Evolutionary conservation across 805 yeast species (phyloP).

Genomic region (Jamesozyma lodderae): DNA sequence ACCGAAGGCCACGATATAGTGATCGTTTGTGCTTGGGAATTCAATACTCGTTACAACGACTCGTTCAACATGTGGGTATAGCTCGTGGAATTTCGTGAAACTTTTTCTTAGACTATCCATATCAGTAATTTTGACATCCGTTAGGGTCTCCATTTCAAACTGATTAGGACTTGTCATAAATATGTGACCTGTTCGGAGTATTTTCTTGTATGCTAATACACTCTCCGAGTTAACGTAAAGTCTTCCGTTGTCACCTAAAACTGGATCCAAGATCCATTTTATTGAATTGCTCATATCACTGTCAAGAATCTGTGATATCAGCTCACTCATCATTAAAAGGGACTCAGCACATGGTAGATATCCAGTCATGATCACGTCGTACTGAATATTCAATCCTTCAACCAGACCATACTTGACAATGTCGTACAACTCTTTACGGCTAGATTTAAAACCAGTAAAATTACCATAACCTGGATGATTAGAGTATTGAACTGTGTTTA

Average conservation of each 20-base stretch:
- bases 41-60: slow-evolving; percentile 53
- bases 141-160: slow-evolving; percentile 57
- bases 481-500: slow-evolving; percentile 81
- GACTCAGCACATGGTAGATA: slow-evolving; percentile 61
- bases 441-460: slow-evolving; percentile 49
- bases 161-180: slow-evolving; percentile 63
- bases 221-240: slow-evolving; percentile 60
- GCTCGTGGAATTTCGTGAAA: slow-evolving; percentile 34
- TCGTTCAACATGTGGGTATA: slow-evolving; percentile 39
- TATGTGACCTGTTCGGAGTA: slow-evolving; percentile 38
- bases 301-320: slow-evolving; percentile 31
- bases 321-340: slow-evolving; percentile 39
- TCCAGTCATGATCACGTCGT: slow-evolving; percentile 69
- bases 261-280: slow-evolving; percentile 77
- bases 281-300: slow-evolving; percentile 20
- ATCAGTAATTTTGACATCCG: slow-evolving; percentile 36
- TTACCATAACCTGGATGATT: slow-evolving; percentile 85
- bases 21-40: slow-evolving; percentile 8
- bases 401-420: slow-evolving; percentile 47
- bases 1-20: too few species aligned
- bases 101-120: slow-evolving; percentile 33
- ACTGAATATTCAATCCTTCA: slow-evolving; percentile 38
- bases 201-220: slow-evolving; percentile 41
- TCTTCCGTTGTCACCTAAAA: slow-evolving; percentile 82
- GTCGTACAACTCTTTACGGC: slow-evolving; percentile 38